Evolutionary conservation across 2,329 filamentous ascomycete species (phyloP).

Genomic region (Xylaria sp.): DNA sequence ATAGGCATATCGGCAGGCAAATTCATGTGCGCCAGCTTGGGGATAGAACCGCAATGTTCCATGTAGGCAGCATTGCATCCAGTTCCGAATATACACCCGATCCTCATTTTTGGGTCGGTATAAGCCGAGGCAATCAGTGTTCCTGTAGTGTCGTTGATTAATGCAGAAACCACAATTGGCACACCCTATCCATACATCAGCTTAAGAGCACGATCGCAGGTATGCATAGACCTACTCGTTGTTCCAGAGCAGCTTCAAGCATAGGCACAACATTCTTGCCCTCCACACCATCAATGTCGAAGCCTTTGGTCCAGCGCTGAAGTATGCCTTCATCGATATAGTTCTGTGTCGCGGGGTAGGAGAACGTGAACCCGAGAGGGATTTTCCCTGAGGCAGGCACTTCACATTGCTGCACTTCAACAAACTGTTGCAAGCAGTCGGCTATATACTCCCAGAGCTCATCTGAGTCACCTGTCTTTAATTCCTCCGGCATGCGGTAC

Average conservation of each 20-base stretch:
- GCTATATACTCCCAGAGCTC: slow-evolving; percentile 96
- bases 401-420: slow-evolving; percentile 84
- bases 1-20: slow-evolving; percentile 85
- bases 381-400: slow-evolving; percentile 68
- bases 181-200: slow-evolving; percentile 69
- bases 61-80: slow-evolving; percentile 99
- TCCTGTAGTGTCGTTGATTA: slow-evolving; percentile 98
- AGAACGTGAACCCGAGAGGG: slow-evolving; percentile 94
- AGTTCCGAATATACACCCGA: slow-evolving; percentile 98
- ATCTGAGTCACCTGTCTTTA: slow-evolving; percentile 85
- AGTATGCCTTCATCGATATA: slow-evolving; percentile 93
- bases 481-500: slow-evolving; percentile 92
- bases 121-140: slow-evolving; percentile 97
- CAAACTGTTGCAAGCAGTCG: slow-evolving; percentile 90
- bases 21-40: slow-evolving; percentile 92
- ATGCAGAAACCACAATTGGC: slow-evolving; percentile 89
- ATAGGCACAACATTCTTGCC: slow-evolving; percentile 90
- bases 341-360: slow-evolving; percentile 91
- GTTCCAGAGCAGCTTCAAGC: slow-evolving; percentile 80
- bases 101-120: slow-evolving; percentile 91
- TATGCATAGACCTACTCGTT: slow-evolving; percentile 62
- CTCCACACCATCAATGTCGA: slow-evolving; percentile 92
- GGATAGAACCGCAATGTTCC: slow-evolving; percentile 90
- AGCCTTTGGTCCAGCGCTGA: slow-evolving; percentile 97
- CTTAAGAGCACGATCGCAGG: neutral